phyloP scores from a whole-genome alignment of 805 yeast species.

The Zygoascus ofunaensis region DNA sequence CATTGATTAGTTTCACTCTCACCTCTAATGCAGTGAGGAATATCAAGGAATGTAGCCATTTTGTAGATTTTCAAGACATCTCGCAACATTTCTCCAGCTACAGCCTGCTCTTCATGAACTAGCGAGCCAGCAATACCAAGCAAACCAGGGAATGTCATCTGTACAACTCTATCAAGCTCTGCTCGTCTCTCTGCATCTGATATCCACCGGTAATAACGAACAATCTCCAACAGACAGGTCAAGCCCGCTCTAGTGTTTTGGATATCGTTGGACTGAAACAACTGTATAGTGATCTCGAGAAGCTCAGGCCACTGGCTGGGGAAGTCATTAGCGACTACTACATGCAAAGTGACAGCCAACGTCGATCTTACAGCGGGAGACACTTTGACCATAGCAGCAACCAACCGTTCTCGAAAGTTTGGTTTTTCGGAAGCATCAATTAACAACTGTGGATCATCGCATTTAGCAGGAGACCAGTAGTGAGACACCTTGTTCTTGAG shows the following conservation, averaged over 20 bases:
- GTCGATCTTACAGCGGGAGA: conserved; percentile 37
- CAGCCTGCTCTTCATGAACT: conserved; percentile 32
- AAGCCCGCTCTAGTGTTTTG: conserved; percentile 56
- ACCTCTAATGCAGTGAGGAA: conserved; percentile 58
- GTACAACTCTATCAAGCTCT: conserved; percentile 45
- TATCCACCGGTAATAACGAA: conserved; percentile 64
- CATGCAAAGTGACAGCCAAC: conserved; percentile 38
- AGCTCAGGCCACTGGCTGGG: conserved; percentile 49
- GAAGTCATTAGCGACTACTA: conserved; percentile 43
- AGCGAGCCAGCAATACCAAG: conserved; percentile 54
- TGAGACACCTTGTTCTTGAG: conserved; percentile 65
- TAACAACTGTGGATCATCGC: conserved; percentile 17
- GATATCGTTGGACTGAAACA: conserved; percentile 39
- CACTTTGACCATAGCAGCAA: conserved; percentile 48
- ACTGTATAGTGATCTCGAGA: conserved; percentile 36
- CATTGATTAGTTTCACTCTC: conserved; percentile 43
- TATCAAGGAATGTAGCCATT: conserved; percentile 55
- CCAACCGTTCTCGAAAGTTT: conserved; percentile 55
- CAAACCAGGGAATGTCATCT: conserved; percentile 54
- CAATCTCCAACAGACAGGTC: conserved; percentile 58
- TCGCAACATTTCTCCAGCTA: conserved; percentile 65
- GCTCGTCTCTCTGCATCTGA: conserved; percentile 43
- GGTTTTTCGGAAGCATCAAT: conserved; percentile 70
- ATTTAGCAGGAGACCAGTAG: conserved; percentile 47
- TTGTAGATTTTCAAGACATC: conserved; percentile 68